Evolutionary conservation across 164 flowering plant genomes (phyloP), one percentile per base, ranked within the genome.

Genomic region (Nymphaea colorata): DNA sequence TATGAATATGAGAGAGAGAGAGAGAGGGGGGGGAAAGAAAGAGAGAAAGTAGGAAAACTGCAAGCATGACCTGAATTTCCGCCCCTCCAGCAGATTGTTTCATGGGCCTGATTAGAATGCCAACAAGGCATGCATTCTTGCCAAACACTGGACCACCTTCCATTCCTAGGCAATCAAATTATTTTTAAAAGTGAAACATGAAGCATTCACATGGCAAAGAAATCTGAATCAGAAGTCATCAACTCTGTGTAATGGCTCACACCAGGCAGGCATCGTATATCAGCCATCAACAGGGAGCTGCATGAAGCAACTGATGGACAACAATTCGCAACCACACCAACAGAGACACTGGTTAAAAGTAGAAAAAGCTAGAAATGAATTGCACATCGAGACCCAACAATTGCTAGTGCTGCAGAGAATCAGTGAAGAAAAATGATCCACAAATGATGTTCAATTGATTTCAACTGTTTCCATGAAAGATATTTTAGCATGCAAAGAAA

Each of bases 241-340:
- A 64, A 55, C 64, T 59, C 44, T 59, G 70, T 12, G 44, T 5
- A 8, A 66, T 61, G 73, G 68, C 59, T 64, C 85, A 10, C 74
- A 94, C 99, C 99, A 71, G 99, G 96, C 75, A 91, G 93, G 75
- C 96, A 86, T 4, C 94, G 87, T 64, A 94, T 82, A 73, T 94
- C 99, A 65, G 96, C 96, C 90, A 94, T 87, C 82, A 94, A 74
- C 70, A 94, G 68, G 68, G 95, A 82, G 66, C 73, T 79, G 11
- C 67, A 72, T 12, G 66, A 59, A 68, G 96, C 79, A 42, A 4
- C 70, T 55, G 87, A 78, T 12, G 90, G 96, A 75, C 81, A 84
- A 77, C 79, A 80, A 81, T 94, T 94, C 69, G 92, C 78, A 70
- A 90, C 76, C 55, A 84, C 84, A 70, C 98, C 99, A 62, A 79